These are phyloP conservation scores for Penicillium manginii DNA, from an alignment of 495 filamentous ascomycete genomes.

Conservation along the genomic window DNA sequence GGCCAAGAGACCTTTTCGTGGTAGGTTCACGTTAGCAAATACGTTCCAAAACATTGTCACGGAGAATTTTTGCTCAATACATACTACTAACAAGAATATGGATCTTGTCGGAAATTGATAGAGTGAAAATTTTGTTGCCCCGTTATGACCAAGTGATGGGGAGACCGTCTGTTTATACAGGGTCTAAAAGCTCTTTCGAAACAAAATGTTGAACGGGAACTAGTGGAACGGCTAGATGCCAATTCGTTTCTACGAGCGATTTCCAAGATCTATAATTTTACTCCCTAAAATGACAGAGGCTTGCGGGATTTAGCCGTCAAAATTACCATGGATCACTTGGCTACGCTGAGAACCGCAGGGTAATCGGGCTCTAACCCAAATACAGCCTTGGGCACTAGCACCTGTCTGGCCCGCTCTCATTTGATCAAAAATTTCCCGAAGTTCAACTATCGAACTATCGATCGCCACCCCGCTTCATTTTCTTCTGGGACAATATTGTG, in stretches of 20 bases:
- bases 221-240: constrained; percentile 1
- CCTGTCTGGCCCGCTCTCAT: constrained; percentile 1
- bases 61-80: too few species aligned
- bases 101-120: too few species aligned
- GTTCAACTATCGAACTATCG: constrained; percentile 5
- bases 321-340: constrained; percentile 1
- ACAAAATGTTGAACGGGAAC: constrained; percentile 4
- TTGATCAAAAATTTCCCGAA: constrained; percentile 5
- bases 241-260: constrained; percentile 1
- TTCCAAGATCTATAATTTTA: constrained; percentile 1
- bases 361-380: too few species aligned
- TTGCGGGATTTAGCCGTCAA: constrained; percentile 1
- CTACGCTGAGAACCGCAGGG: background rate
- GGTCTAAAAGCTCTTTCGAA: constrained; percentile 1
- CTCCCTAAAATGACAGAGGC: constrained; percentile 1
- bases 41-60: too few species aligned
- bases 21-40: too few species aligned
- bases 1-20: too few species aligned
- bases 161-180: background rate
- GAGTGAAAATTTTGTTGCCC: too few species aligned
- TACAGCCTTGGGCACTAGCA: constrained; percentile 4
- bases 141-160: too few species aligned
- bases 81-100: too few species aligned
- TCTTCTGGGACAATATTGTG: background rate
- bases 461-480: constrained; percentile 2